Conservation (phyloP, 805 yeast genomes). For the Metschnikowia kofuensis region DNA sequence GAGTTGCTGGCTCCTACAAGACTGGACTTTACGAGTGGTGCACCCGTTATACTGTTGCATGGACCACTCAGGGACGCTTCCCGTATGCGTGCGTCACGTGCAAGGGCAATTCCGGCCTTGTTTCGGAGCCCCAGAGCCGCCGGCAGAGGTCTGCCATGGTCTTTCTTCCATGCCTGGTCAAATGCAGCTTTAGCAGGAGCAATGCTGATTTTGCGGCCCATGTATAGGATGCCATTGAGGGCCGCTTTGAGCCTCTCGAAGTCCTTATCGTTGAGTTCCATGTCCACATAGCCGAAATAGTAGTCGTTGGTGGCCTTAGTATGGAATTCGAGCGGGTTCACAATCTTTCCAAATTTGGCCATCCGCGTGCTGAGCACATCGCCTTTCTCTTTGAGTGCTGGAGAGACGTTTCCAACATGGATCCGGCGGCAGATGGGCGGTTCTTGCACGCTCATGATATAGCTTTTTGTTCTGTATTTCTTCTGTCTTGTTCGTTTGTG, state of each 20-base stretch:
- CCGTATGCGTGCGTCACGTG: conserved; percentile 39
- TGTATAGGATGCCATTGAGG: conserved; percentile 69
- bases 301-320: conserved; percentile 53
- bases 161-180: conserved; percentile 43
- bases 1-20: conserved; percentile 16
- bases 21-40: conserved; percentile 13
- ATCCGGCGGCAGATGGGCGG: conserved; percentile 24
- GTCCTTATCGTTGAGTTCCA: conserved; percentile 47
- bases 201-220: conserved; percentile 65
- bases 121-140: conserved; percentile 22
- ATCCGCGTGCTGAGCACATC: conserved; percentile 54
- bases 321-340: conserved; percentile 47
- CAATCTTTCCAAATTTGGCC: conserved; percentile 57
- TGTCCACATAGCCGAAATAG: conserved; percentile 64
- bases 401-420: conserved; percentile 69
- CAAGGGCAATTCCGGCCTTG: conserved; percentile 31
- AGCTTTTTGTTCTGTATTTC: background rate
- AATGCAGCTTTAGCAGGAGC: conserved; percentile 58
- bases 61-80: conserved; percentile 35
- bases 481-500: too few species aligned
- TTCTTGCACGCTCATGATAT: background rate
- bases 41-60: conserved; percentile 22
- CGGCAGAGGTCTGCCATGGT: conserved; percentile 37
- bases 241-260: conserved; percentile 51
- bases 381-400: conserved; percentile 43